Conservation (phyloP, 179 eudicot species). For the Sideroxylon spinosum region DNA sequence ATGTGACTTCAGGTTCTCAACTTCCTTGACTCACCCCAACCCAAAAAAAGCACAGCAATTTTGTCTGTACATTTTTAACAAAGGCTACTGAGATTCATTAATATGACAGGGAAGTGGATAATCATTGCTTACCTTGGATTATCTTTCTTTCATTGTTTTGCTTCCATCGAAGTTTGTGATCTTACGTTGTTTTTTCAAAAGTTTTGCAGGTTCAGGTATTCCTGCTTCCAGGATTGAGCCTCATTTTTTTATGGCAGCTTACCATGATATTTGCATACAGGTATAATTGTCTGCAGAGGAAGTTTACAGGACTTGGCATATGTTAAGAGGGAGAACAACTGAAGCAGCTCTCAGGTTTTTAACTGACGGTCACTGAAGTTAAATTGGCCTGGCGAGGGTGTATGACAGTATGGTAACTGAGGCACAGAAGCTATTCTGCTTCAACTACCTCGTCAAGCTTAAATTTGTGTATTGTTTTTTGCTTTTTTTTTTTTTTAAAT, state of each 20-base stretch:
- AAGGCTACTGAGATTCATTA: background rate
- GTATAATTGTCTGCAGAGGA: slow-evolving; percentile 39
- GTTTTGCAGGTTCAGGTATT: slow-evolving; percentile 81
- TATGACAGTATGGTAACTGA: background rate
- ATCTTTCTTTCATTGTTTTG: slow-evolving; percentile 5
- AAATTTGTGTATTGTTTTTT: background rate
- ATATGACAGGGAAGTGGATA: slow-evolving; percentile 6
- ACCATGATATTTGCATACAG: slow-evolving; percentile 65
- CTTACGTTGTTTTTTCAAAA: slow-evolving; percentile 42
- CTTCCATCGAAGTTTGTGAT: slow-evolving; percentile 13
- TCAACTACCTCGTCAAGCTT: background rate
- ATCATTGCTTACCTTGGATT: background rate
- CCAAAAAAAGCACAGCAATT: background rate
- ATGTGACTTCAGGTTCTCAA: background rate
- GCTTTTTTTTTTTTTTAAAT: background rate
- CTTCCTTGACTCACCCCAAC: background rate
- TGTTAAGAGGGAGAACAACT: background rate
- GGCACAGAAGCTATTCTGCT: background rate
- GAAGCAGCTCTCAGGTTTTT: slow-evolving; percentile 2
- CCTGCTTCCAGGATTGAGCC: slow-evolving; percentile 48
- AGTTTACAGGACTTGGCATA: slow-evolving; percentile 36
- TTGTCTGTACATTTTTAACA: background rate
- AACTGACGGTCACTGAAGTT: background rate
- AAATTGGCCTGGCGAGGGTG: background rate
- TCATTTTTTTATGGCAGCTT: slow-evolving; percentile 38